Evolutionary conservation across 805 yeast genomes (phyloP), one percentile per base, ranked within the genome.

Genomic region (Wickerhamomyces ciferrii): DNA sequence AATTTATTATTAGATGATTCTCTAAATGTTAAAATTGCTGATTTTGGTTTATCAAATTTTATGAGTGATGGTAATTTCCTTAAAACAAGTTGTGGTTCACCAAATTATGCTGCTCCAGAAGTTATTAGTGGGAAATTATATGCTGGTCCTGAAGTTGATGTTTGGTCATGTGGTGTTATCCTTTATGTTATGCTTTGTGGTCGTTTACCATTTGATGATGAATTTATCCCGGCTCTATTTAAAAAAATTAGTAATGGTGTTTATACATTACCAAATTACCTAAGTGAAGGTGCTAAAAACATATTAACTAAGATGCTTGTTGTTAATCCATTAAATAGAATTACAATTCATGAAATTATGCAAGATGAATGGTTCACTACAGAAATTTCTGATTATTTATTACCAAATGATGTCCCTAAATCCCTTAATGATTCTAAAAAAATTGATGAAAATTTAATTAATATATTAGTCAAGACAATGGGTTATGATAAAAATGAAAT

Each of bases 121-220:
- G 97, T 91, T 25, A 91, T 91, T 48, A 81, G 91, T 50, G 97
- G 97, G 32, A 89, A 92, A 63, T 74, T 92, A 45, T 92, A 91
- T 58, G 98, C 97, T 2, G 98, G 98, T 10, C 97, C 98, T 3
- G 97, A 92, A 67, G 97, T 92, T 42, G 98, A 91, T 65, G 97
- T 91, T 46, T 91, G 98, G 98, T 86, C 96, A 0, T 87, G 96
- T 61, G 98, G 98, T 58, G 97, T 92, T 36, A 90, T 92, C 42
- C 71, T 91, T 45, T 92, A 91, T 57, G 98, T 91, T 45, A 91
- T 91, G 97, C 74, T 92, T 44, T 91, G 97, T 67, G 97, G 98
- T 36, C 75, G 97, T 56, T 75, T 91, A 57, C 98, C 98, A 14
- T 91, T 91, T 64, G 98, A 91, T 67, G 98, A 91, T 66, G 98